Conservation (phyloP, 129 eudicot genomes). For the Flaveria linearis region DNA sequence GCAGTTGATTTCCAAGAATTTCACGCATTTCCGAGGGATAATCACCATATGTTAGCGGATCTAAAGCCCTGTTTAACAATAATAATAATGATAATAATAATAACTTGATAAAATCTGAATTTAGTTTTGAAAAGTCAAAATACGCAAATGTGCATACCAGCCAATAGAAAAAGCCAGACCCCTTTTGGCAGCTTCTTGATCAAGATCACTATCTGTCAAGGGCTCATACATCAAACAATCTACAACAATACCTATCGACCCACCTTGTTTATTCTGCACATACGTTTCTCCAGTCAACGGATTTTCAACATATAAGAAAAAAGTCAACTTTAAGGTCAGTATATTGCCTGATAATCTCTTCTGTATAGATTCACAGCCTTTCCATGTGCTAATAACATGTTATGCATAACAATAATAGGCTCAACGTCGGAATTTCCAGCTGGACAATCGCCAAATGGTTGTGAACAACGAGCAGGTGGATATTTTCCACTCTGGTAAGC, state of each 20-base stretch:
- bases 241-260: conserved; percentile 54
- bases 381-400: conserved; percentile 83
- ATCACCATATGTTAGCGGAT: conserved; percentile 77
- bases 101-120: background rate
- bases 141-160: conserved; percentile 48
- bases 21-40: conserved; percentile 78
- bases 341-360: conserved; percentile 49
- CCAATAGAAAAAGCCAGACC: conserved; percentile 61
- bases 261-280: conserved; percentile 60
- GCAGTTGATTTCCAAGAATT: conserved; percentile 55
- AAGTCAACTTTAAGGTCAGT: conserved; percentile 16
- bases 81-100: background rate
- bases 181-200: conserved; percentile 64
- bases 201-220: conserved; percentile 44
- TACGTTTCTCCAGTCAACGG: conserved; percentile 19
- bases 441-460: conserved; percentile 70
- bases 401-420: conserved; percentile 69
- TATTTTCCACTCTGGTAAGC: conserved; percentile 47
- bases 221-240: conserved; percentile 51
- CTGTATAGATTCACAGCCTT: conserved; percentile 66
- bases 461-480: conserved; percentile 84
- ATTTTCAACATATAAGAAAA: conserved; percentile 4
- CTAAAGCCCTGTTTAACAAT: conserved; percentile 54
- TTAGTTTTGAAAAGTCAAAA: background rate
- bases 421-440: conserved; percentile 74